A percentile compares a stretch with the other conserved stretches of the same genome.
Conservation (phyloP, 2,329 filamentous ascomycete species). For the Clonostachys rosea region DNA sequence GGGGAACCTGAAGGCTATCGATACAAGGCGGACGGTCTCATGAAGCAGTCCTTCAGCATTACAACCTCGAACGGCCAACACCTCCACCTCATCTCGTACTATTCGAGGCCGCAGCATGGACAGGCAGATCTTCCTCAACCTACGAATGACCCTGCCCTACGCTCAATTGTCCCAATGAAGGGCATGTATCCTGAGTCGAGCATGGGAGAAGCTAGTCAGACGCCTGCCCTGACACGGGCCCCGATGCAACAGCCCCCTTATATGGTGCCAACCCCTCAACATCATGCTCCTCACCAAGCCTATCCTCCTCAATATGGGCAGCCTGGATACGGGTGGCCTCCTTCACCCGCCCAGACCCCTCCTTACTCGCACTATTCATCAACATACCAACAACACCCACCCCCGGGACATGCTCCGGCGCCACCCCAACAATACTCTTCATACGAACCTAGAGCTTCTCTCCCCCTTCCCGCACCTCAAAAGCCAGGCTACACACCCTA, state of each 20-base stretch:
- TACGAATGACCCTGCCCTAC: constrained; percentile 71
- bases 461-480: constrained; percentile 29
- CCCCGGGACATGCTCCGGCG: constrained; percentile 8
- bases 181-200: constrained; percentile 98
- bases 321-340: constrained; percentile 46
- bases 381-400: constrained; percentile 17
- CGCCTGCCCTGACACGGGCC: constrained; percentile 75
- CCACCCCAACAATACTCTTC: constrained; percentile 16
- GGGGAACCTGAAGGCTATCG: constrained; percentile 86
- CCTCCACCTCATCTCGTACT: constrained; percentile 97
- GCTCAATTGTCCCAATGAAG: constrained; percentile 81
- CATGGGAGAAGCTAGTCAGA: constrained; percentile 76
- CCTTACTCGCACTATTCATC: constrained; percentile 42
- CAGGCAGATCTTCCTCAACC: constrained; percentile 74
- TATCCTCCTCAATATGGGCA: constrained; percentile 35
- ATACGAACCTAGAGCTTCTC: constrained; percentile 12
- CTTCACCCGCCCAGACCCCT: constrained; percentile 50
- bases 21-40: constrained; percentile 93
- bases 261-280: constrained; percentile 23
- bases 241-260: constrained; percentile 51
- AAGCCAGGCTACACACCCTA: constrained; percentile 22
- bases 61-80: constrained; percentile 86
- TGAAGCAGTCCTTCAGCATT: constrained; percentile 99
- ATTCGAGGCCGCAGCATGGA: constrained; percentile 72
- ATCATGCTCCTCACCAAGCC: constrained; percentile 19